Conservation (phyloP, 2,329 filamentous ascomycete genomes). For the Eurotiales sp. region DNA sequence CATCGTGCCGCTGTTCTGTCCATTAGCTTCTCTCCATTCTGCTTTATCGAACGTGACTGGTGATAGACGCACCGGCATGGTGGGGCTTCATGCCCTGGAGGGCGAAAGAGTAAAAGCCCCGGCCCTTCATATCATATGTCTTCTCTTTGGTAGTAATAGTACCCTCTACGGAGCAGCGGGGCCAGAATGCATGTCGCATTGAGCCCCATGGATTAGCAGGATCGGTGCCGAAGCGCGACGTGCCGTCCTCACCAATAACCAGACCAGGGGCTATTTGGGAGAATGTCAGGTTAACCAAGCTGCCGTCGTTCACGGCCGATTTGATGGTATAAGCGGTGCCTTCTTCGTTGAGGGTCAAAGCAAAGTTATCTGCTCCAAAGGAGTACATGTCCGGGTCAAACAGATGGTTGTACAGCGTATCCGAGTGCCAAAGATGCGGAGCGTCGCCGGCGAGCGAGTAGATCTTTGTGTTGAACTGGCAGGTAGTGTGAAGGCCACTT, state of each 20-base stretch:
- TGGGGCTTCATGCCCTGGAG: slow-evolving; percentile 99
- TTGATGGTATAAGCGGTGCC: slow-evolving; percentile 83
- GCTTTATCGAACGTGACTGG: background rate
- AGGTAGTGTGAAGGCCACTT: slow-evolving; percentile 84
- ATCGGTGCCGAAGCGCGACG: slow-evolving; percentile 81
- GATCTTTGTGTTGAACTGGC: slow-evolving; percentile 92
- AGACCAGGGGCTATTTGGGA: slow-evolving; percentile 75
- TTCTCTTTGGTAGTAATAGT: slow-evolving; percentile 79
- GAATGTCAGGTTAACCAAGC: slow-evolving; percentile 82
- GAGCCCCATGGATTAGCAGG: slow-evolving; percentile 80
- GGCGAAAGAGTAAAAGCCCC: slow-evolving; percentile 75
- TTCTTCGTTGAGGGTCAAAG: slow-evolving; percentile 80
- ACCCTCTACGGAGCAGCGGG: slow-evolving; percentile 75
- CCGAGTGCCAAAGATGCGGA: slow-evolving; percentile 78
- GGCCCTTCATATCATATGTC: slow-evolving; percentile 75
- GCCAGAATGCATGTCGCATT: slow-evolving; percentile 95
- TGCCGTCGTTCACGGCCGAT: slow-evolving; percentile 74
- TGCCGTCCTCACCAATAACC: slow-evolving; percentile 78
- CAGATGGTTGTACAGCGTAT: slow-evolving; percentile 70
- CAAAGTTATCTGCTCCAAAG: slow-evolving; percentile 83
- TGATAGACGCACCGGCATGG: slow-evolving; percentile 64
- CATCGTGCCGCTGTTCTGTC: slow-evolving; percentile 65
- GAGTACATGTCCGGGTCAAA: slow-evolving; percentile 80
- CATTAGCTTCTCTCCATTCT: background rate
- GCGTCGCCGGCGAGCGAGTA: slow-evolving; percentile 71